Base-by-base conservation (phyloP, 345 rosid species). In the Ricinus communis region DNA sequence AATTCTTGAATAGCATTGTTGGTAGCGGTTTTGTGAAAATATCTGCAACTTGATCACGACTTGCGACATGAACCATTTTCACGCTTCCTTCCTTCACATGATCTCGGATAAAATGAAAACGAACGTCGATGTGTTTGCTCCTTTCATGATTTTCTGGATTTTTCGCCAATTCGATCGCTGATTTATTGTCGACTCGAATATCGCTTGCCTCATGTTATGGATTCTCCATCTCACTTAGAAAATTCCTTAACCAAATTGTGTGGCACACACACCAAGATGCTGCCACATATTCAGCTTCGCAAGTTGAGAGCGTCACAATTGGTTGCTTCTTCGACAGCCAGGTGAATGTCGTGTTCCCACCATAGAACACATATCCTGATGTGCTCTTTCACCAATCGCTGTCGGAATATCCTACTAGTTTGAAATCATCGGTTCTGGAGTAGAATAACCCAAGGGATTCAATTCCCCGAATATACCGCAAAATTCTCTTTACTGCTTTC, bases 251-350 rank as follows among this genome's bases (percentile, higher is more conserved):
- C 70, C 55, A 46, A 8, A 66, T 27, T 12, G 43, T 36, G 13
- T 66, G 58, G 47, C 70, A 28, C 24, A 66, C 70, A 66, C 70
- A 66, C 53, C 14, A 64, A 40, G 68, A 64, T 64, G 50, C 36
- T 43, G 68, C 36, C 68, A 64, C 68, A 64, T 64, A 64, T 43
- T 64, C 53, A 41, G 68, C 53, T 43, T 64, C 68, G 40, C 53
- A 43, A 3, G 22, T 46, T 5, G 68, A 24, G 9, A 30, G 43
- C 21, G 40, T 60, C 22, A 30, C 41, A 14, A 33, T 55, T 9
- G 43, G 43, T 38, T 38, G 43, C 43, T 38, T 38, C 43, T 38
- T 38, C 9, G 43, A 60, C 0, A 30, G 64, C 46, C 64, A 60
- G 0, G 64, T 60, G 21, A 60, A 33, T 33, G 64, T 11, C 8